Percentiles rank a stretch among this genome's conserved stretches.
phyloP scores from a whole-genome alignment of 2,329 filamentous ascomycete genomes.

The Cercospora beticola region DNA sequence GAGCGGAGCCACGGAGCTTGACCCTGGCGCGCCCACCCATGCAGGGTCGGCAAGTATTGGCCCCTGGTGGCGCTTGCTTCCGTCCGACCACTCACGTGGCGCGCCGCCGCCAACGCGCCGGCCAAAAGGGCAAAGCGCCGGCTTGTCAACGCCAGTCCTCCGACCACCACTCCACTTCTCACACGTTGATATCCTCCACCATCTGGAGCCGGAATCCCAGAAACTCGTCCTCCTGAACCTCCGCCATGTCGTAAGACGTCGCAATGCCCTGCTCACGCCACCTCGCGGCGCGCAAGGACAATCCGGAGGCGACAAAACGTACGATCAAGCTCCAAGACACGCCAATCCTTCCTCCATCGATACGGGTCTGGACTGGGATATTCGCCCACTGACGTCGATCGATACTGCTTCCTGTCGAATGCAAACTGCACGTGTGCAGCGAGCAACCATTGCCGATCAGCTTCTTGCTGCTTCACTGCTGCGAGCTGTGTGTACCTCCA shows the following conservation, averaged over 20 bases:
- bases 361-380: not conserved
- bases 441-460: not conserved
- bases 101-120: not conserved
- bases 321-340: not conserved
- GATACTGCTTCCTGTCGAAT: not conserved
- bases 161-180: conserved; percentile 16
- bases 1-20: not conserved
- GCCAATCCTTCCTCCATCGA: not conserved
- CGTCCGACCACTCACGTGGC: not conserved
- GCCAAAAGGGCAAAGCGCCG: not conserved
- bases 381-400: not conserved
- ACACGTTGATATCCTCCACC: not conserved
- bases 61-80: not conserved
- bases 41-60: not conserved
- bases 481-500: not conserved
- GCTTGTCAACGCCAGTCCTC: not conserved
- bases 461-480: not conserved
- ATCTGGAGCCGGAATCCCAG: not conserved
- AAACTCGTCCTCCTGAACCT: not conserved
- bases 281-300: not conserved
- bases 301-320: not conserved
- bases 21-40: not conserved
- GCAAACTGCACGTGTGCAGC: not conserved
- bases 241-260: not conserved
- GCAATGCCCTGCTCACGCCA: not conserved